Evolutionary conservation across 1,284 basidiomycete species (phyloP), one percentile per base, ranked within the genome.

Genomic region (Irpex lacteus): DNA sequence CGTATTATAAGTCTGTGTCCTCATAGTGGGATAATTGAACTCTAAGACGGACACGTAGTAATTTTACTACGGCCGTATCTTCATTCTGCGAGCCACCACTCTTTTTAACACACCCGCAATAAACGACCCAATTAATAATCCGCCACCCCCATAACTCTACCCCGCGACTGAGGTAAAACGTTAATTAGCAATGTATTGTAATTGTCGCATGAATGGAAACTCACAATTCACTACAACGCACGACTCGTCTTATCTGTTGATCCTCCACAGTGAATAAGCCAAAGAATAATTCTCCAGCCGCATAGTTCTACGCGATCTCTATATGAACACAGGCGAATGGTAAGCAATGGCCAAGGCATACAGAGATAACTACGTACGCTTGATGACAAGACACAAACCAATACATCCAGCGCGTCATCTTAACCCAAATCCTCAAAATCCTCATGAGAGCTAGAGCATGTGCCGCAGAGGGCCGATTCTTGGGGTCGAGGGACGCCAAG

Each of bases 381-480:
- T 53, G 13, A n/a, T 26, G 47, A 54, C 21, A 21, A 8, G 60
- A 52, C 5, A 61, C 50, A 13, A 56, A 7, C 37, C 40, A 55
- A 44, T 55, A 54, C 6, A 61, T 11, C 52, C 60, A 61, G 7
- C 54, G 60, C 37, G 60, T 61, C 21, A 57, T 57, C 52, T 7
- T 11, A 11, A 61, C 11, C 60, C 60, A 61, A 11, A 19, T 13
- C 8, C 21, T 13, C 26, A 60, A 60, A 8, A 60, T 32, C 47
- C 7, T 53, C 26, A 26, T 6, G 18, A 44, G 38, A 44, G 49
- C 59, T 26, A 32, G 59, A 21, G 21, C 26, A 54, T 32, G 26
- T 19, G 9, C 47, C 4, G 52, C 37, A 15, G 59, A 36, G 8
- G 59, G 59, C 59, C 49, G 34, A n/a, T 21, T 6, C 21, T 50